These are phyloP conservation scores for Leptographium wingfieldii DNA, from an alignment of 2,329 filamentous ascomycete species.

Conservation along the genomic window DNA sequence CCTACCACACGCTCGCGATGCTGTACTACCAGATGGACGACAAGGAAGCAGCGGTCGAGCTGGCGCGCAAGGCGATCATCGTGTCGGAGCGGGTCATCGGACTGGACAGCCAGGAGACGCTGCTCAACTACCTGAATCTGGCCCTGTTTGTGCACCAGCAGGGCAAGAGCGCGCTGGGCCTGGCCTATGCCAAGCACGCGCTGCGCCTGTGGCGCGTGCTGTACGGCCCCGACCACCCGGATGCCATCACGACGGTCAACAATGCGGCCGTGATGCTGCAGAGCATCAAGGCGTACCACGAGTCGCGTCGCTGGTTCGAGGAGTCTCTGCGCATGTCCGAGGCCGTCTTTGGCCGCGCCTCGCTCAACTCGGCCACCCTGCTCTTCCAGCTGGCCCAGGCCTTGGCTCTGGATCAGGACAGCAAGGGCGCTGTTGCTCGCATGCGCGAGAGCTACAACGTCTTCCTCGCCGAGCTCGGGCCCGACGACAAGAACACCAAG, in stretches of 20 bases:
- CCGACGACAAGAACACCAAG: constrained; percentile 93
- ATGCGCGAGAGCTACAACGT: constrained; percentile 98
- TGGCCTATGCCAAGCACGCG: constrained; percentile 83
- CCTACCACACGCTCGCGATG: constrained; percentile 91
- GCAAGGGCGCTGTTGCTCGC: constrained; percentile 76
- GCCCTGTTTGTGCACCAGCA: constrained; percentile 87
- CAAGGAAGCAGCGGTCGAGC: constrained; percentile 87
- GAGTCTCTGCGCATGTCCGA: constrained; percentile 82
- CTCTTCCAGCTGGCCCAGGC: constrained; percentile 96
- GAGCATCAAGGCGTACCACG: constrained; percentile 83
- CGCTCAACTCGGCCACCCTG: constrained; percentile 85
- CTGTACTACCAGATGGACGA: constrained; percentile 97
- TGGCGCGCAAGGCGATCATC: constrained; percentile 92
- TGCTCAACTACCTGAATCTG: constrained; percentile 91
- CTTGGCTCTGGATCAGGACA: constrained; percentile 87
- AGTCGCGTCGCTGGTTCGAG: constrained; percentile 95
- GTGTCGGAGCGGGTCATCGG: constrained; percentile 90
- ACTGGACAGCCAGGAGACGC: constrained; percentile 84
- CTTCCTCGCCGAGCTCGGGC: constrained; percentile 75
- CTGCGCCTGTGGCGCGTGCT: constrained; percentile 95
- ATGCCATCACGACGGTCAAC: constrained; percentile 97
- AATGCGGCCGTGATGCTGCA: constrained; percentile 98
- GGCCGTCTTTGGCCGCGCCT: constrained; percentile 75
- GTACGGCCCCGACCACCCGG: constrained; percentile 84
- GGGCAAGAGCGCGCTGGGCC: constrained; percentile 78